phyloP scores from a whole-genome alignment of 1,284 basidiomycete species.

The Pseudozyma thailandica region DNA sequence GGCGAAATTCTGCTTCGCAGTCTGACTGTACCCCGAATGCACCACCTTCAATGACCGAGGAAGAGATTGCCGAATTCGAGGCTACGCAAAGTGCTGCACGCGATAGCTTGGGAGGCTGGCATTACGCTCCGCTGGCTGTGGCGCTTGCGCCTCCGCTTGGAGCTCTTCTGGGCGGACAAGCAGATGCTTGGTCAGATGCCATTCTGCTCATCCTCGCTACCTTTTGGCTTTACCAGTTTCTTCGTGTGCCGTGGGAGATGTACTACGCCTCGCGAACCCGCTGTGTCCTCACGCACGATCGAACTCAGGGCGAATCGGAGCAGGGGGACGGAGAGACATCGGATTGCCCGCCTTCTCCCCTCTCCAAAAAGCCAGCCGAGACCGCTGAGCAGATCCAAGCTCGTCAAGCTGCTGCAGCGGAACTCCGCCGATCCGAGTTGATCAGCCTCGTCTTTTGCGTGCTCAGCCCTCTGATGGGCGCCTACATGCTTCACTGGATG shows the following conservation, averaged over 20 bases:
- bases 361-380: constrained; percentile 8
- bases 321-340: constrained; percentile 1
- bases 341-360: constrained; percentile 1
- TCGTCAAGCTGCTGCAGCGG: constrained; percentile 51
- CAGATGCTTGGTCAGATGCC: constrained; percentile 68
- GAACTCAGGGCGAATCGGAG: constrained; percentile 20
- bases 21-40: constrained; percentile 12
- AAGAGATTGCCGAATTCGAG: constrained; percentile 74
- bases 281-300: constrained; percentile 55
- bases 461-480: constrained; percentile 65
- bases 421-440: constrained; percentile 66
- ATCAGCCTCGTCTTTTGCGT: constrained; percentile 62
- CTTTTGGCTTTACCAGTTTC: constrained; percentile 67
- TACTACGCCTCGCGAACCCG: constrained; percentile 51
- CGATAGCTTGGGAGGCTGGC: constrained; percentile 56
- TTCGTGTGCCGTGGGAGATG: constrained; percentile 52
- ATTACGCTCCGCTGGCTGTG: constrained; percentile 56
- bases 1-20: constrained; percentile 9
- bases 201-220: constrained; percentile 67
- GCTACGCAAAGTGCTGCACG: constrained; percentile 71
- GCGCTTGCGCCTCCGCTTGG: constrained; percentile 59
- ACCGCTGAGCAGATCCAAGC: constrained; percentile 16
- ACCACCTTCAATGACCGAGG: constrained; percentile 34
- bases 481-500: constrained; percentile 65
- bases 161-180: constrained; percentile 61